Base-by-base conservation (phyloP, 495 filamentous ascomycete species). In the Rostrohypoxylon terebratum region DNA sequence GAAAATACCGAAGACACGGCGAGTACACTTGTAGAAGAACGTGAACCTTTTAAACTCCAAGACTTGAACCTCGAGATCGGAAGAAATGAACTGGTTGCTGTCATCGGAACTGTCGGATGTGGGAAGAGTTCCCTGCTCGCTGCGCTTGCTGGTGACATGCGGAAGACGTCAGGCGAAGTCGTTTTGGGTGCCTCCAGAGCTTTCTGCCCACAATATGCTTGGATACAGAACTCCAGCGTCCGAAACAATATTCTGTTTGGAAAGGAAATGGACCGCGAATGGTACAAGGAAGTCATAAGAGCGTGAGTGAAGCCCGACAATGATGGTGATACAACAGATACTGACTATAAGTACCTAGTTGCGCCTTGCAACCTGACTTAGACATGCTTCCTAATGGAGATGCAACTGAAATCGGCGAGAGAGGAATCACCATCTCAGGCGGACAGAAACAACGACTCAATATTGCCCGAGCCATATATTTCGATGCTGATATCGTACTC, bases 161-260 rank as follows among this genome's bases (percentile, higher is more conserved):
- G 94, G 18, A 88, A 89, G 76, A 96, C 92, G 0, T 80, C 81
- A 11, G 96, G 96, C 1, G 83, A 86, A 38, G 85, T 97, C 5
- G 85, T 86, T 4, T 82, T 97, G 59, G 93, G 94, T 51, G 92
- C 92, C 1, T 88, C 88, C 1, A 82, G 94, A 55, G 92, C 94
- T 0, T 97, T 96, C 72, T 99, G 96, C 73, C 94, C 96, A 0
- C 96, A 99, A 75, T 97, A 96, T 75, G 92, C 96, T 3, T 99
- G 96, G 96, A 98, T 99, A 51, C 94, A 98, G 75, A 99, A 98
- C 73, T 83, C 93, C 0, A 91, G 90, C 13, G 90, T 98, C 4
- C 89, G 86, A 64, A 87, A 97, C 59, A 99, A 99, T 72, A 96
- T 99, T 62, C 76, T 96, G 1, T 98, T 99, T 72, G 95, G 95